phyloP scores from a whole-genome alignment of 164 flowering plant species.

The Cinnamomum micranthum region DNA sequence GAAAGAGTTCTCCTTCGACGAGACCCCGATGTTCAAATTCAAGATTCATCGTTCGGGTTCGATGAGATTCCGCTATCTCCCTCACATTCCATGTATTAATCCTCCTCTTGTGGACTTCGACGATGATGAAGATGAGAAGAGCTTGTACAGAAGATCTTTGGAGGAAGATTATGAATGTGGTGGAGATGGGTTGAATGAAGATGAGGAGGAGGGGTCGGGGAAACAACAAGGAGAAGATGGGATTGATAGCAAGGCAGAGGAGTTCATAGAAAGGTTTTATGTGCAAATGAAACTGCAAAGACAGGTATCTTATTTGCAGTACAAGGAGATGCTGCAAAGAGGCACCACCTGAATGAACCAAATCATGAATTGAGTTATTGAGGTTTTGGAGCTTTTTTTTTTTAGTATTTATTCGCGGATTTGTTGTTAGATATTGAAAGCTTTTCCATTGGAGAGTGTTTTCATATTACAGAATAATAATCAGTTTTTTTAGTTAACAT shows the following conservation, averaged over 20 bases:
- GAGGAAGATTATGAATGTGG: slow-evolving; percentile 4
- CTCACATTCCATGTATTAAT: slow-evolving; percentile 55
- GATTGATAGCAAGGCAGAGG: slow-evolving; percentile 64
- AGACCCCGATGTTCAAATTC: slow-evolving; percentile 62
- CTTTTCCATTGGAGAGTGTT: background rate
- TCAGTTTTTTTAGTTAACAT: too few relatives aligned
- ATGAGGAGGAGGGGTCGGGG: slow-evolving; percentile 25
- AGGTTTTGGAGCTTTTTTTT: background rate
- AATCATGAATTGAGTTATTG: background rate
- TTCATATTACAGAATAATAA: background rate
- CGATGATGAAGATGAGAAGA: slow-evolving; percentile 4
- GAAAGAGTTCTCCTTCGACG: slow-evolving; percentile 74
- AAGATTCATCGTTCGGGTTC: slow-evolving; percentile 52
- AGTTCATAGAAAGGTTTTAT: slow-evolving; percentile 64
- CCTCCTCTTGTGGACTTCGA: slow-evolving; percentile 47
- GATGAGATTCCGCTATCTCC: slow-evolving; percentile 47
- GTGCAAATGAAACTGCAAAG: slow-evolving; percentile 63
- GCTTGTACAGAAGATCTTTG: slow-evolving; percentile 3
- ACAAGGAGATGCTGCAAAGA: slow-evolving; percentile 30
- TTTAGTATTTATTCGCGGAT: background rate
- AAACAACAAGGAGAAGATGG: slow-evolving; percentile 28
- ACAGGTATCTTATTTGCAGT: slow-evolving; percentile 51
- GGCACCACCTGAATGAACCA: slow-evolving; percentile 2
- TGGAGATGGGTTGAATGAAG: background rate
- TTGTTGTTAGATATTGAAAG: slow-evolving; percentile 2